A percentile compares a stretch with the other conserved stretches of the same genome.
Conservation (phyloP, 306 rosid genomes). For the Medicago ruthenica region DNA sequence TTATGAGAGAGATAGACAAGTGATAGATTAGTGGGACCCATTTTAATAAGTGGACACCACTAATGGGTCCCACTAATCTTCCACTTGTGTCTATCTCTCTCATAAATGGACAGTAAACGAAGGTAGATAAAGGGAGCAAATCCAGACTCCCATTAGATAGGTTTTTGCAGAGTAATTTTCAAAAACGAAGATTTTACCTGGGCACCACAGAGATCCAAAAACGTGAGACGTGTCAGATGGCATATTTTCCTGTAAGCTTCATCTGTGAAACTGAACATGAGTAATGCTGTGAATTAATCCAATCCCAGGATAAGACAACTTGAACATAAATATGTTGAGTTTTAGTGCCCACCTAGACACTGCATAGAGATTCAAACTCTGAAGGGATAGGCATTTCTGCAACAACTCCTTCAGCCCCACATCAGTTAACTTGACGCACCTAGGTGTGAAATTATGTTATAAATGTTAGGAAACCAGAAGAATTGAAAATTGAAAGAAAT, state of each 20-base stretch:
- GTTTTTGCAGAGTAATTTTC: conserved; percentile 19
- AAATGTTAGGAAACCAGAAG: neutral
- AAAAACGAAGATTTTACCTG: conserved; percentile 61
- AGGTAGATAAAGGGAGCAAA: too few relatives aligned
- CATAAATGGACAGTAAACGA: too few relatives aligned
- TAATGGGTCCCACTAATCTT: too few relatives aligned
- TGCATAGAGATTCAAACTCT: conserved; percentile 80
- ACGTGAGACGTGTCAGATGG: conserved; percentile 60
- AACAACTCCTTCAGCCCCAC: conserved; percentile 66
- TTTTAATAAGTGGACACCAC: too few relatives aligned
- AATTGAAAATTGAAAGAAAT: neutral
- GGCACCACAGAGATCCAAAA: conserved; percentile 84
- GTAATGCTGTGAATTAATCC: conserved; percentile 34
- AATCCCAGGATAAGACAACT: conserved; percentile 25
- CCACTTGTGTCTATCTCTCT: too few relatives aligned
- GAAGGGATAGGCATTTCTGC: conserved; percentile 60
- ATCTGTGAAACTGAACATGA: conserved; percentile 72
- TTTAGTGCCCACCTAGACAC: conserved; percentile 67
- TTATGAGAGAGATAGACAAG: too few relatives aligned
- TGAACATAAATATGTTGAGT: conserved; percentile 26
- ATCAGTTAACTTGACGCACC: conserved; percentile 80
- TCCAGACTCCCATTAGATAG: conserved; percentile 4
- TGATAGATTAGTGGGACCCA: too few relatives aligned
- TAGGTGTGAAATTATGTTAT: conserved; percentile 45
- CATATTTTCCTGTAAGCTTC: conserved; percentile 64